phyloP scores from a whole-genome alignment of 495 filamentous ascomycete species.

The Penicillium argentinense region DNA sequence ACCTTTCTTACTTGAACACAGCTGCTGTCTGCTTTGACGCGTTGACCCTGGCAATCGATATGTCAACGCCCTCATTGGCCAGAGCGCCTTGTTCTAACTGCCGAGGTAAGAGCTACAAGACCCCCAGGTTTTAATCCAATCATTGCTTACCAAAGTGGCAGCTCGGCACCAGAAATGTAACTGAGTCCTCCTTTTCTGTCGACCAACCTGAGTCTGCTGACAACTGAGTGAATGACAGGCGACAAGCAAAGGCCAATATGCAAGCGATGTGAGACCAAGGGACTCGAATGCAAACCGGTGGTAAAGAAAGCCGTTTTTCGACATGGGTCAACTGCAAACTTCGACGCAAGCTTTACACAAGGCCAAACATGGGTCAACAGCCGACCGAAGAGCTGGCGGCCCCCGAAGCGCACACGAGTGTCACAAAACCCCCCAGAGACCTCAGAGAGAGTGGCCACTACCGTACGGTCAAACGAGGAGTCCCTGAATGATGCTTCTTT shows the following conservation, averaged over 20 bases:
- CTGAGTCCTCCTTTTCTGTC: no score
- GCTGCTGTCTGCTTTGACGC: no score
- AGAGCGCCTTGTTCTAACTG: constrained; percentile 1
- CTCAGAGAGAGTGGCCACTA: no score
- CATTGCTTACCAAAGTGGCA: neutral
- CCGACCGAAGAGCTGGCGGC: constrained; percentile 13
- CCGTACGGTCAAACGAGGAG: no score
- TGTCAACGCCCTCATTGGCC: neutral
- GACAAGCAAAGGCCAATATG: constrained; percentile 18
- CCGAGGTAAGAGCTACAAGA: constrained; percentile 2
- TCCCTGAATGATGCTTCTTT: no score
- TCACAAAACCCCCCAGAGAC: neutral
- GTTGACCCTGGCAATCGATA: neutral
- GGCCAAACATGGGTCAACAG: constrained; percentile 22
- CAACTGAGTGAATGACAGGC: no score
- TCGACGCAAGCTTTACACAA: constrained; percentile 12
- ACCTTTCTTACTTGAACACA: no score
- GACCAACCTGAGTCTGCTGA: no score
- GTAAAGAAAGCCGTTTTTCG: constrained; percentile 16
- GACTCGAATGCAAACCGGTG: constrained; percentile 14
- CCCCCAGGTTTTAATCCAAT: no score
- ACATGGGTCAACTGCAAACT: constrained; percentile 19
- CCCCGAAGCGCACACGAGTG: neutral
- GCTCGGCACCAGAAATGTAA: constrained; percentile 1
- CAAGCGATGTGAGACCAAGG: constrained; percentile 12